Conservation (phyloP, 208 protist genomes). For the Leishmania major region DNA sequence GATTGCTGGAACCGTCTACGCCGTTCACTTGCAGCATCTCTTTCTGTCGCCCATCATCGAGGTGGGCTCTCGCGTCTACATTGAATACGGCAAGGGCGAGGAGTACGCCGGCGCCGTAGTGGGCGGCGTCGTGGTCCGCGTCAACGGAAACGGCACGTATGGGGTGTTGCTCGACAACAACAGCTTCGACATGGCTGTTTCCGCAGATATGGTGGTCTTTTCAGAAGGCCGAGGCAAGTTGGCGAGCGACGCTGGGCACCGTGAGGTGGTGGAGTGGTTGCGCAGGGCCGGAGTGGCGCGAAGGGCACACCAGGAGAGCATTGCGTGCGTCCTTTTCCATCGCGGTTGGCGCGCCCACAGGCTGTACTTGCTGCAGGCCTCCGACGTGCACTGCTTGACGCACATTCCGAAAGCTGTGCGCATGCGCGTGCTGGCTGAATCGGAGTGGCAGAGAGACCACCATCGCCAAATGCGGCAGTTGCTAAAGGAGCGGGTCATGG, state of each 20-base stretch:
- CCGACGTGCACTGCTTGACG: conserved; percentile 74
- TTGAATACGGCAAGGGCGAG: conserved; percentile 55
- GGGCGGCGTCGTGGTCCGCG: conserved; percentile 72
- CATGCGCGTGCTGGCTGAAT: conserved; percentile 65
- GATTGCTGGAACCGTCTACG: conserved; percentile 73
- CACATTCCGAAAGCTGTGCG: conserved; percentile 60
- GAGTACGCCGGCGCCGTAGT: conserved; percentile 37
- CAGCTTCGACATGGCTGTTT: conserved; percentile 75
- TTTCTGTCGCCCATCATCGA: conserved; percentile 74
- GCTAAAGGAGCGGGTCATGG: conserved; percentile 72
- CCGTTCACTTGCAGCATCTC: conserved; percentile 63
- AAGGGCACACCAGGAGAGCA: conserved; percentile 68
- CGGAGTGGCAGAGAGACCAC: conserved; percentile 73
- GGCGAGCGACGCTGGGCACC: conserved; percentile 47
- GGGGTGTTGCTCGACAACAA: conserved; percentile 86
- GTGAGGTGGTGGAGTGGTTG: conserved; percentile 77
- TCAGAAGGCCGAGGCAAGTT: conserved; percentile 61
- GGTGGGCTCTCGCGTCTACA: conserved; percentile 76
- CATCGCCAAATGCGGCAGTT: conserved; percentile 67
- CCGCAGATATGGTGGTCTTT: conserved; percentile 63
- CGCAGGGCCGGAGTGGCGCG: conserved; percentile 69
- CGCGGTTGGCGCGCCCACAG: conserved; percentile 81
- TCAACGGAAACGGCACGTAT: conserved; percentile 83
- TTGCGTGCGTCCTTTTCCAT: conserved; percentile 73
- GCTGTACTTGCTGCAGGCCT: conserved; percentile 77